phyloP scores from a whole-genome alignment of 2,329 filamentous ascomycete species.

The Geosmithia putterillii region DNA sequence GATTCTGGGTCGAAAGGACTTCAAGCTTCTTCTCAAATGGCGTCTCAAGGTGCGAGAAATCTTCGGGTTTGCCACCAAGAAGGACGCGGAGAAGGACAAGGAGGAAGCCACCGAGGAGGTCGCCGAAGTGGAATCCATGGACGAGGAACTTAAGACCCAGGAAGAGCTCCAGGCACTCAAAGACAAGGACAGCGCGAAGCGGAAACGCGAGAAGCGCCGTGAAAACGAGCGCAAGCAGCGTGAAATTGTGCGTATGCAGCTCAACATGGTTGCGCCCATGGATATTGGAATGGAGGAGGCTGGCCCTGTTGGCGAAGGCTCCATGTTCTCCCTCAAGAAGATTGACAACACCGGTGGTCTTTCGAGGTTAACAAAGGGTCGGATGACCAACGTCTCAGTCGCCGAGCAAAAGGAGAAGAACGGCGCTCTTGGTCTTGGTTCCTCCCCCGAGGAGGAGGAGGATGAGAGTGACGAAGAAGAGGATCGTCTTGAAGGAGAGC shows the following conservation, averaged over 20 bases:
- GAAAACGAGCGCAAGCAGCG: constrained; percentile 93
- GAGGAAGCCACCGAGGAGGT: constrained; percentile 49
- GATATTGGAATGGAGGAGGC: constrained; percentile 89
- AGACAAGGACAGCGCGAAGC: constrained; percentile 64
- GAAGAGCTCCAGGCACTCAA: constrained; percentile 74
- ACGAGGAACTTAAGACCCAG: constrained; percentile 84
- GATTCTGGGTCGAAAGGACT: constrained; percentile 86
- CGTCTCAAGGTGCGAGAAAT: constrained; percentile 78
- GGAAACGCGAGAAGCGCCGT: constrained; percentile 70
- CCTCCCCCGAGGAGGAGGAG: constrained; percentile 41
- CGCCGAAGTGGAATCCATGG: constrained; percentile 77
- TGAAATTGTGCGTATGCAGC: constrained; percentile 90
- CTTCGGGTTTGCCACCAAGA: constrained; percentile 76
- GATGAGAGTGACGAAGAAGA: constrained; percentile 68
- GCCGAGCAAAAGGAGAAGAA: constrained; percentile 39
- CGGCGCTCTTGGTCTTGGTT: constrained; percentile 42
- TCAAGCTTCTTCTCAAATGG: constrained; percentile 83
- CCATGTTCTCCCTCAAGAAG: constrained; percentile 77
- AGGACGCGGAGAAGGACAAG: constrained; percentile 46
- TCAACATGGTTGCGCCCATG: constrained; percentile 92
- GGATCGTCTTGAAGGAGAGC: constrained; percentile 70
- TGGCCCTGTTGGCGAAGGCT: constrained; percentile 64
- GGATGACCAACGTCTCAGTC: constrained; percentile 58
- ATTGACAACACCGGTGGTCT: constrained; percentile 60
- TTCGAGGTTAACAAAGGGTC: constrained; percentile 51